Percentiles rank a stretch among this genome's conserved stretches.
These are phyloP conservation scores for Rhamnella rubrinervis DNA, from an alignment of 331 rosid genomes.

Conservation along the genomic window DNA sequence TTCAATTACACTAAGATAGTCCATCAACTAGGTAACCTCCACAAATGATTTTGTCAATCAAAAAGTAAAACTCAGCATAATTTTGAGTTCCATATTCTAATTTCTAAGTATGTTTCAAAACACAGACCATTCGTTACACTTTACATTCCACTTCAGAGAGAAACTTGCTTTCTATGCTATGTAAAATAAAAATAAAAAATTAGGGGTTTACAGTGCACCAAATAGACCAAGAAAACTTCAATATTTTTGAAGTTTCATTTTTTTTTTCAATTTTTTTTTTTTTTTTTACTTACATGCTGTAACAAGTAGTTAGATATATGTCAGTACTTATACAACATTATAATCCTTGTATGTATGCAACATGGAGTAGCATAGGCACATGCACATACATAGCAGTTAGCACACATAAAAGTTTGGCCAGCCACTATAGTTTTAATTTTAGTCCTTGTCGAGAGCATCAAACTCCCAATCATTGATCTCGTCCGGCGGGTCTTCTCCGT, in stretches of 20 bases:
- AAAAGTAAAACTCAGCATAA: too few relatives aligned
- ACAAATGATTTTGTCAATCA: too few relatives aligned
- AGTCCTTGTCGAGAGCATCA: slow-evolving; percentile 54
- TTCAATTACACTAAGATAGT: too few relatives aligned
- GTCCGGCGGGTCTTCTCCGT: slow-evolving; percentile 49
- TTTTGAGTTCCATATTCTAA: too few relatives aligned
- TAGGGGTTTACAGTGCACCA: neutral
- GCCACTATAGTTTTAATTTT: slow-evolving; percentile 11
- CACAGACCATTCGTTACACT: too few relatives aligned
- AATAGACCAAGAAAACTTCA: neutral
- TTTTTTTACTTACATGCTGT: neutral
- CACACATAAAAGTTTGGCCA: slow-evolving; percentile 18
- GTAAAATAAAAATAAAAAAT: neutral
- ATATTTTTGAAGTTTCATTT: neutral
- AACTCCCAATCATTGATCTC: slow-evolving; percentile 73
- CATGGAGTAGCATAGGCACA: too few relatives aligned
- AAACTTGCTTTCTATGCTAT: too few relatives aligned
- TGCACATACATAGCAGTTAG: too few relatives aligned
- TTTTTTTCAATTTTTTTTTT: neutral
- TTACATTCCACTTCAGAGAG: too few relatives aligned
- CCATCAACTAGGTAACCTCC: too few relatives aligned
- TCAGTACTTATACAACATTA: neutral
- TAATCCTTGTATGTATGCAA: slow-evolving; percentile 1
- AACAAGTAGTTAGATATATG: neutral
- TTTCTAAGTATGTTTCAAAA: too few relatives aligned